Conservation (phyloP, 768 basidiomycete genomes). For the Lentinula sp. region DNA sequence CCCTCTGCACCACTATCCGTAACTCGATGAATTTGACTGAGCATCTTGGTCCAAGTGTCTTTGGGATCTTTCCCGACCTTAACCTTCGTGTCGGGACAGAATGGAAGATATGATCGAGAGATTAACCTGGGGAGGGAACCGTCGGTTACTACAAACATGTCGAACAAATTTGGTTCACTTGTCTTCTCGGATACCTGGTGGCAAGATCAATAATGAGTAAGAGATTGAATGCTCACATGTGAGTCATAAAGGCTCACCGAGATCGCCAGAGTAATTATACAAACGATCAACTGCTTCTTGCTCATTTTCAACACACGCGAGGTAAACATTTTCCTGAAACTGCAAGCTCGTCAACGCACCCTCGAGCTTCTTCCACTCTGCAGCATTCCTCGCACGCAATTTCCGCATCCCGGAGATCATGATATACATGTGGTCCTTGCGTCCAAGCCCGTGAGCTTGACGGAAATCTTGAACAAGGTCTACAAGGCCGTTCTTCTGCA, state of each 20-base stretch:
- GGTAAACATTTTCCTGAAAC: background rate
- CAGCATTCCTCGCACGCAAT: background rate
- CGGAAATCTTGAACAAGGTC: background rate
- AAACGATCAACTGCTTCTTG: background rate
- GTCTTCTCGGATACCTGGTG: background rate
- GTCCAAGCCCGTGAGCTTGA: background rate
- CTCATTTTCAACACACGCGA: background rate
- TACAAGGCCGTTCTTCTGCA: background rate
- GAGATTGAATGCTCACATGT: no score
- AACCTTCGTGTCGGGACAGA: background rate
- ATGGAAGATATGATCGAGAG: slow-evolving; percentile 1
- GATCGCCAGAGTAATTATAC: background rate
- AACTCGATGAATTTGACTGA: background rate
- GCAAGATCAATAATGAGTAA: no score
- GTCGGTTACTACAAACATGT: background rate
- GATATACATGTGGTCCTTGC: background rate
- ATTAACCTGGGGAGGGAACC: background rate
- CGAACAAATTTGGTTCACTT: background rate
- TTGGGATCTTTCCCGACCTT: background rate
- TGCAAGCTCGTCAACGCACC: background rate
- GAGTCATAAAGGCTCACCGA: background rate
- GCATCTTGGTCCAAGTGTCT: background rate
- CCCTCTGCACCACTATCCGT: background rate
- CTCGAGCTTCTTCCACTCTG: background rate
- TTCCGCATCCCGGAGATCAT: background rate